Base-by-base conservation (phyloP, 495 filamentous ascomycete genomes). In the Neurospora tetraspora region DNA sequence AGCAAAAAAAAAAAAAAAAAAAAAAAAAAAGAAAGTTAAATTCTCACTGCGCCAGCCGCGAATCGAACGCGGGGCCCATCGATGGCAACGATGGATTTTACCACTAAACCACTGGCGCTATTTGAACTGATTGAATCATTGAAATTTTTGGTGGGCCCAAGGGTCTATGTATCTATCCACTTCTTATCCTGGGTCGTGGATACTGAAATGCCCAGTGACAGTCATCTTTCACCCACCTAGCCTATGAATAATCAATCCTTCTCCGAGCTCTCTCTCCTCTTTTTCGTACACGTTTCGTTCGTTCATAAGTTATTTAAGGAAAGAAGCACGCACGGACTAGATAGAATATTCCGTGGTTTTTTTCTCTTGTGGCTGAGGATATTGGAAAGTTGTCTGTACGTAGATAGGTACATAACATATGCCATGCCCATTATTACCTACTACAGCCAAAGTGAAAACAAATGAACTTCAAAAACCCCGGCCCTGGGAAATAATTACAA, bases 1-100 rank as follows among this genome's bases (percentile, higher is more conserved):
- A n/a, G 36, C 36, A 37, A 39, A 39, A n/a, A n/a, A n/a, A n/a
- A n/a, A n/a, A n/a, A n/a, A n/a, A n/a, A n/a, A n/a, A n/a, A n/a
- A n/a, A n/a, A 53, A 53, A 53, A 53, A 53, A 10, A 5, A 1
- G 31, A 31, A 31, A 31, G 27, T 27, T 27, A 34, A 12, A 53
- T 3, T 14, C 20, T 27, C 20, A 31, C 34, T 53, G 53, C 53
- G 53, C 53, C 53, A 61, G 53, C 53, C 53, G 53, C 53, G 53
- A 61, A 61, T 61, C 53, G 53, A 61, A 61, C 53, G 53, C 53
- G 45, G 53, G 53, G 53, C 53, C 47, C 47, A 61, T 61, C 47
- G 47, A 61, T 61, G 47, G 47, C 47, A 61, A 61, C 47, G 47
- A 61, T 61, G 53, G 53, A 61, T 61, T 61, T 61, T 61, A 61